Percentiles rank a stretch among this genome's conserved stretches.
Evolutionary conservation across 257 asterid genomes (phyloP).

Genomic region (Rehmannia glutinosa): DNA sequence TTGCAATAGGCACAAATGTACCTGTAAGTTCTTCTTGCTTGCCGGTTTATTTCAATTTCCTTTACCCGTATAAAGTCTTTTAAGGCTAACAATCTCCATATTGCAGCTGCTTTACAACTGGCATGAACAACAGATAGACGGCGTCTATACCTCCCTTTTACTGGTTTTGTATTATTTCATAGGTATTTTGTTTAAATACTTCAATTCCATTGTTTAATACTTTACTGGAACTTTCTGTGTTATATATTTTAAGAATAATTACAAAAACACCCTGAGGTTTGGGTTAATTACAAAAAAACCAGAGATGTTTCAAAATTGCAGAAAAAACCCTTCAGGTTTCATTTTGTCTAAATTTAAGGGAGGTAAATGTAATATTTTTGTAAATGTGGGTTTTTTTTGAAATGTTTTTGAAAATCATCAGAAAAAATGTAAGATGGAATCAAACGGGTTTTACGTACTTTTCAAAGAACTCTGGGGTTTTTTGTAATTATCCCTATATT

Average conservation of each 20-base stretch:
- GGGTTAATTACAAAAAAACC: too few species aligned
- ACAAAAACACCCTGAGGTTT: too few species aligned
- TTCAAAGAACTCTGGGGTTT: too few species aligned
- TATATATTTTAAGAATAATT: too few species aligned
- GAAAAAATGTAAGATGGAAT: too few species aligned
- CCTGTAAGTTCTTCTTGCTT: conserved; percentile 56
- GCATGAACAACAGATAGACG: conserved; percentile 43
- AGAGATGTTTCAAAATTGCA: too few species aligned
- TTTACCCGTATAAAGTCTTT: neutral
- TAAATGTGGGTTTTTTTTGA: neutral
- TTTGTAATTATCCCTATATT: too few species aligned
- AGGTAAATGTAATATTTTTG: too few species aligned
- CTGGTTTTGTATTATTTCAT: conserved; percentile 67
- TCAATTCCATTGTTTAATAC: neutral
- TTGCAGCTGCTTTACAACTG: conserved; percentile 77
- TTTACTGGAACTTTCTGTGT: too few species aligned
- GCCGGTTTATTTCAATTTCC: conserved; percentile 2
- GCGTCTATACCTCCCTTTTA: conserved; percentile 52
- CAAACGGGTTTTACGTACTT: too few species aligned
- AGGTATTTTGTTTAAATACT: conserved; percentile 35
- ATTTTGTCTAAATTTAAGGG: too few species aligned
- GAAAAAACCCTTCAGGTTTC: too few species aligned
- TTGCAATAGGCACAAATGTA: conserved; percentile 63
- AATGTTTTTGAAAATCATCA: neutral
- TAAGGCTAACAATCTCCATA: conserved; percentile 2